Percentiles rank a stretch among this genome's conserved stretches.
Conservation (phyloP, 2,329 filamentous ascomycete species). For the Ceratocystis destructans region DNA sequence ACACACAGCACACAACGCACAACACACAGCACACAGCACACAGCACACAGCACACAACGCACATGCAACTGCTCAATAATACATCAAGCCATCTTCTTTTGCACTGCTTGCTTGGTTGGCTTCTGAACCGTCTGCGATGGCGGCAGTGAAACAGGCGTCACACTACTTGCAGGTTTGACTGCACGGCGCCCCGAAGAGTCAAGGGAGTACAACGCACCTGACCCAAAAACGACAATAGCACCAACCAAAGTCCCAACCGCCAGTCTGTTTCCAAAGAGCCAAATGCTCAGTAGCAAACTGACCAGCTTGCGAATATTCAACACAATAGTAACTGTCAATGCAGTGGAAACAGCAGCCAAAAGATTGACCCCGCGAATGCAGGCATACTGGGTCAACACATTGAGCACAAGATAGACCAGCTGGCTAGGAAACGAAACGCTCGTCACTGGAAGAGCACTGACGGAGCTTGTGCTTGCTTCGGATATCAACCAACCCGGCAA, state of each 20-base stretch:
- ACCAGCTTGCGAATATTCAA: constrained; percentile 90
- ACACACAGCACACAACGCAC: no score
- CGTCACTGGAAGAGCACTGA: not conserved
- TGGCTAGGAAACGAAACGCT: constrained; percentile 47
- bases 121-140: not conserved
- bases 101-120: constrained; percentile 6
- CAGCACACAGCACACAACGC: not conserved
- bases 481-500: constrained; percentile 11
- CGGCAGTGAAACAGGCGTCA: not conserved
- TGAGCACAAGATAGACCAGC: constrained; percentile 55
- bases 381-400: constrained; percentile 80
- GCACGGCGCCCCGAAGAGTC: constrained; percentile 34
- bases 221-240: constrained; percentile 73
- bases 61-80: not conserved
- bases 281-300: constrained; percentile 80
- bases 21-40: no score
- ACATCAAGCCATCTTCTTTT: constrained; percentile 16
- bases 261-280: constrained; percentile 80
- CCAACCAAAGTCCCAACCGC: constrained; percentile 64
- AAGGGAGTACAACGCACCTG: constrained; percentile 80
- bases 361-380: constrained; percentile 95
- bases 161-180: not conserved
- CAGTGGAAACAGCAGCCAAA: constrained; percentile 76
- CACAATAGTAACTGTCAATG: constrained; percentile 90
- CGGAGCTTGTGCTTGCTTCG: not conserved